These are phyloP conservation scores for Plasmopara halstedii DNA, from an alignment of 352 stramenopile species.

Conservation along the genomic window DNA sequence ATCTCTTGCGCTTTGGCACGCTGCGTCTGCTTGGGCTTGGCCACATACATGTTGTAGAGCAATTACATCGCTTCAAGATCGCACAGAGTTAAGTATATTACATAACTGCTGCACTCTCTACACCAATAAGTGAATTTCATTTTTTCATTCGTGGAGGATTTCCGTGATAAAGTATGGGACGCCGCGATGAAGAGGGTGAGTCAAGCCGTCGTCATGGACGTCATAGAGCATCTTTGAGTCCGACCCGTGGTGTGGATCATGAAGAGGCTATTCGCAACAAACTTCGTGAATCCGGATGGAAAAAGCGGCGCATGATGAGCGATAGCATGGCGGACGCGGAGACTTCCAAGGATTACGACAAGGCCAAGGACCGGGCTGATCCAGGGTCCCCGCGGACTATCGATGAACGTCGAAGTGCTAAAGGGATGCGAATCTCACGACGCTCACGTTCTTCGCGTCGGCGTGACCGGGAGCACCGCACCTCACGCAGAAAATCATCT, in stretches of 20 bases:
- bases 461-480: slow-evolving; percentile 29
- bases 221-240: slow-evolving; percentile 12
- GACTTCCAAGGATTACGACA: slow-evolving; percentile 7
- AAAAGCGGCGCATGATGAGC: slow-evolving; percentile 37
- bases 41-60: slow-evolving; percentile 67
- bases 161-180: slow-evolving; percentile 9
- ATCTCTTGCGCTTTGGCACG: slow-evolving; percentile 62
- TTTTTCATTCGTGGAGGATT: slow-evolving; percentile 5
- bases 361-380: slow-evolving; percentile 18
- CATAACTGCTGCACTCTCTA: not conserved
- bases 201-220: slow-evolving; percentile 12
- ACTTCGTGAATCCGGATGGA: slow-evolving; percentile 59
- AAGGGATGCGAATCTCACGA: slow-evolving; percentile 8
- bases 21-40: slow-evolving; percentile 72
- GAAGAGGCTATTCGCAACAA: slow-evolving; percentile 70
- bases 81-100: not conserved
- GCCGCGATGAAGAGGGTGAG: slow-evolving; percentile 20
- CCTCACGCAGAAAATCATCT: slow-evolving; percentile 24
- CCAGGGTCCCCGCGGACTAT: slow-evolving; percentile 14
- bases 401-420: slow-evolving; percentile 14
- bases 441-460: slow-evolving; percentile 24
- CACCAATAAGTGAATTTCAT: not conserved
- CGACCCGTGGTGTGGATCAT: slow-evolving; percentile 22
- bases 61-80: slow-evolving; percentile 21
- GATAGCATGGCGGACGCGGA: slow-evolving; percentile 13